phyloP scores from a whole-genome alignment of 2,329 filamentous ascomycete genomes.

The Diplodia sapinea region DNA sequence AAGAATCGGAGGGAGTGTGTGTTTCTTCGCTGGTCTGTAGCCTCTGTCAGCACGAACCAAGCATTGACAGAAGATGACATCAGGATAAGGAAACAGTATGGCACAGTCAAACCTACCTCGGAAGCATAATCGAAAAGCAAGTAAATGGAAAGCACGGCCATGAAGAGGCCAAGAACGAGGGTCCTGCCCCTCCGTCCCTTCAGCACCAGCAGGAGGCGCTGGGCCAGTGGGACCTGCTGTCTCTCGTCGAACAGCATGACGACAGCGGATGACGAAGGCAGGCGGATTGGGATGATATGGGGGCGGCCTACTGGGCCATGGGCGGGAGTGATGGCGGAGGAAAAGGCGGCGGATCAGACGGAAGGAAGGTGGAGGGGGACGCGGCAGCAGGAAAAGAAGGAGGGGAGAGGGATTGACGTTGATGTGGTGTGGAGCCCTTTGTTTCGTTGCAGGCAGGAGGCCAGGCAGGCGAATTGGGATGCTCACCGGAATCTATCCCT shows the following conservation, averaged over 20 bases:
- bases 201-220: slow-evolving; percentile 18
- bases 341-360: not conserved
- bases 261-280: not conserved
- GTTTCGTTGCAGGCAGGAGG: slow-evolving; percentile 19
- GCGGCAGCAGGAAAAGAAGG: not conserved
- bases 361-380: not conserved
- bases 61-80: slow-evolving; percentile 3
- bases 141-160: slow-evolving; percentile 14
- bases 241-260: slow-evolving; percentile 21
- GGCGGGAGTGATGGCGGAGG: not conserved
- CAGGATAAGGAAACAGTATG: not conserved
- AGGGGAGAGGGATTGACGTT: slow-evolving; percentile 1
- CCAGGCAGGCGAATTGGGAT: slow-evolving; percentile 15
- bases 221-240: slow-evolving; percentile 9
- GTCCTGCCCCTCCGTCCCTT: slow-evolving; percentile 16
- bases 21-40: slow-evolving; percentile 4
- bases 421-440: slow-evolving; percentile 10
- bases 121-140: slow-evolving; percentile 22
- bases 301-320: slow-evolving; percentile 4
- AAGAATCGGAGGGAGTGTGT: slow-evolving; percentile 9
- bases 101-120: no score
- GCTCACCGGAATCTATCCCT: slow-evolving; percentile 21
- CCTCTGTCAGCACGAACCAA: not conserved
- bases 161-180: slow-evolving; percentile 10
- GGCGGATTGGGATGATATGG: not conserved